A percentile compares a stretch with the other conserved stretches of the same genome.
Evolutionary conservation across 768 basidiomycete genomes (phyloP).

Genomic region (Mycena vulgaris): DNA sequence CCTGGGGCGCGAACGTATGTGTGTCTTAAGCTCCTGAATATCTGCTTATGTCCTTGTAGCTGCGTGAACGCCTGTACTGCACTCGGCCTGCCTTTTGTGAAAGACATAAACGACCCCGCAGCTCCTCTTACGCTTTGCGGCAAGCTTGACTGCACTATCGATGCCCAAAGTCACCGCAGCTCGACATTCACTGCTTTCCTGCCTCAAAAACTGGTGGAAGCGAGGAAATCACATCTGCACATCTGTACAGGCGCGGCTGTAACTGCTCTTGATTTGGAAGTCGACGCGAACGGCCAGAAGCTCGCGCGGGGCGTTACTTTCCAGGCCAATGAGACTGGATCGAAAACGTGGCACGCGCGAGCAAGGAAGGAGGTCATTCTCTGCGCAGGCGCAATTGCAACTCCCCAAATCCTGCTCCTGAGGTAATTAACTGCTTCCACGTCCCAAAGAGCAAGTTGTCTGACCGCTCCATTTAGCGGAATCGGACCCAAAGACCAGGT

Average conservation of each 20-base stretch:
- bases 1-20: constrained; percentile 19
- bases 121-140: constrained; percentile 38
- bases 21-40: neutral
- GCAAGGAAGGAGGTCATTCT: constrained; percentile 47
- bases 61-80: constrained; percentile 26
- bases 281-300: neutral
- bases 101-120: constrained; percentile 40
- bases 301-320: constrained; percentile 1
- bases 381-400: constrained; percentile 58
- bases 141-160: constrained; percentile 41
- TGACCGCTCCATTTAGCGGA: constrained; percentile 48
- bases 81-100: constrained; percentile 41
- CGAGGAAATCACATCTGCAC: constrained; percentile 36
- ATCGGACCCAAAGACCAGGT: constrained; percentile 55
- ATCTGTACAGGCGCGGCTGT: constrained; percentile 43
- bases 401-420: constrained; percentile 59
- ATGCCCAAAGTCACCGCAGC: constrained; percentile 35
- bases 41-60: neutral
- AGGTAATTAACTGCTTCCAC: constrained; percentile 36
- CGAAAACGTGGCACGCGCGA: neutral
- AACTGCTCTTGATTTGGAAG: constrained; percentile 27
- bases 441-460: neutral
- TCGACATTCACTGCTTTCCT: constrained; percentile 45
- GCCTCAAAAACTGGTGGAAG: constrained; percentile 30
- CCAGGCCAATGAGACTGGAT: neutral